These are phyloP conservation scores for Dentiscutata heterogama DNA, from an alignment of 371 early-diverging fungal genomes.

Conservation along the genomic window DNA sequence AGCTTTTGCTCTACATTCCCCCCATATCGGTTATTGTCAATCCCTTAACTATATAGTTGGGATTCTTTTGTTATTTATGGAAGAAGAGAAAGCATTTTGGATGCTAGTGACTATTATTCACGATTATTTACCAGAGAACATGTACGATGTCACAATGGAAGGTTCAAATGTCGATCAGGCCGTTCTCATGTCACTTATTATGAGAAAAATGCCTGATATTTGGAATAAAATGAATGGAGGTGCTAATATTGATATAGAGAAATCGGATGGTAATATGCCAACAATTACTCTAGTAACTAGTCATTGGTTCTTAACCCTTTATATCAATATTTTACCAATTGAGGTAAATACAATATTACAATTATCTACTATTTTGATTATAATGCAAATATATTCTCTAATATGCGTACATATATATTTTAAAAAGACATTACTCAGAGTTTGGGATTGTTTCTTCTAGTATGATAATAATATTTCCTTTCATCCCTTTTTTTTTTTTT, in stretches of 20 bases:
- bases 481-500: neutral
- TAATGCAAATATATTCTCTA: too few species aligned
- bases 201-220: constrained; percentile 66
- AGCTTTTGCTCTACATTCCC: constrained; percentile 72
- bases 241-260: constrained; percentile 65
- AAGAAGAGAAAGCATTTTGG: constrained; percentile 89
- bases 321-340: constrained; percentile 81
- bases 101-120: constrained; percentile 79
- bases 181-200: constrained; percentile 72
- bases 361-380: constrained; percentile 1
- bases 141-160: constrained; percentile 84
- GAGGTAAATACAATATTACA: constrained; percentile 61
- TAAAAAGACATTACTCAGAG: constrained; percentile 72
- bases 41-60: constrained; percentile 86
- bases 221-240: constrained; percentile 66
- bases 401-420: neutral
- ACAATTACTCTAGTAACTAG: constrained; percentile 80
- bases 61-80: constrained; percentile 76
- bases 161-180: constrained; percentile 82
- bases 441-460: constrained; percentile 90
- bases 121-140: constrained; percentile 77
- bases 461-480: constrained; percentile 52
- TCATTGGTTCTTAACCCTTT: constrained; percentile 88
- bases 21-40: constrained; percentile 88
- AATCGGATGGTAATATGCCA: constrained; percentile 67